These are phyloP conservation scores for Linnemannia exigua DNA, from an alignment of 192 early-diverging fungal genomes.

Conservation along the genomic window DNA sequence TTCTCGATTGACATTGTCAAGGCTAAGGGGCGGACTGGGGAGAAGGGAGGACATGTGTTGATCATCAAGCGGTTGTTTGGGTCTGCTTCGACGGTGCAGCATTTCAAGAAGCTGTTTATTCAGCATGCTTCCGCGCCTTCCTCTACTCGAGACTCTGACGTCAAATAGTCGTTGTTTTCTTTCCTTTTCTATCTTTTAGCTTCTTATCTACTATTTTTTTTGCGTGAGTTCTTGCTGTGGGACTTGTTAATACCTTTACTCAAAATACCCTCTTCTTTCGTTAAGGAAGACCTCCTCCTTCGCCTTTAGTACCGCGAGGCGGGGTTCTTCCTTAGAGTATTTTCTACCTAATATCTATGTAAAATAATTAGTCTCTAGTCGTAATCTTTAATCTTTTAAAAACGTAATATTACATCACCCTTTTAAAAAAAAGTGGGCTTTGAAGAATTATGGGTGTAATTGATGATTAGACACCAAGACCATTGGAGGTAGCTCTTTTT, in stretches of 20 bases:
- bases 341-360: background rate
- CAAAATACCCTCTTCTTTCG: background rate
- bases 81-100: conserved; percentile 32
- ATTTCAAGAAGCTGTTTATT: conserved; percentile 43
- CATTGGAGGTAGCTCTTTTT: too few relatives aligned
- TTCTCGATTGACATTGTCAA: conserved; percentile 53
- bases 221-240: background rate
- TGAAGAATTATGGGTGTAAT: too few relatives aligned
- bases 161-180: background rate
- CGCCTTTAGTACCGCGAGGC: too few relatives aligned
- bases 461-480: too few relatives aligned
- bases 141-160: background rate
- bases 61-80: conserved; percentile 47
- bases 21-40: background rate
- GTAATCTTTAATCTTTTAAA: too few relatives aligned
- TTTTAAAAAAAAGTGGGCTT: too few relatives aligned
- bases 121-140: conserved; percentile 13
- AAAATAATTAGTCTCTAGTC: too few relatives aligned
- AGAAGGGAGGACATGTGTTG: conserved; percentile 11
- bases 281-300: too few relatives aligned
- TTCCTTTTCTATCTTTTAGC: too few relatives aligned
- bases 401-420: too few relatives aligned
- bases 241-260: background rate
- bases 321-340: too few relatives aligned
- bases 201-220: background rate